phyloP scores from a whole-genome alignment of 192 early-diverging fungal genomes.

The Thoreauomyces humboldtii region DNA sequence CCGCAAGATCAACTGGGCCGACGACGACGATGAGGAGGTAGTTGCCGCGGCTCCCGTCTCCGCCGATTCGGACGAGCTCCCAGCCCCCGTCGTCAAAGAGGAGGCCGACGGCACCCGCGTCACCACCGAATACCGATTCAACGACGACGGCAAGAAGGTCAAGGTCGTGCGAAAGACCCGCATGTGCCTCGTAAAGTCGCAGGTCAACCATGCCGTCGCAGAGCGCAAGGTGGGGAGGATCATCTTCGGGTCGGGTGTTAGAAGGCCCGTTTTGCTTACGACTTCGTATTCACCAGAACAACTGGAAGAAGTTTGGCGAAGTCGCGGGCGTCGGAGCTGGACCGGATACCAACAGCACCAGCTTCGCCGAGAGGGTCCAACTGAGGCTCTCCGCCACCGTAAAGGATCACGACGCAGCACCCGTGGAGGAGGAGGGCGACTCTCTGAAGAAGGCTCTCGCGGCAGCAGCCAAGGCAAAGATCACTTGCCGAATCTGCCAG shows the following conservation, averaged over 20 bases:
- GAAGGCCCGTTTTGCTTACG: too few relatives aligned
- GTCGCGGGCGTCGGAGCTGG: conserved; percentile 74
- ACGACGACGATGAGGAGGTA: conserved; percentile 68
- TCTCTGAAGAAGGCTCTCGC: conserved; percentile 55
- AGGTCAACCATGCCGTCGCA: conserved; percentile 85
- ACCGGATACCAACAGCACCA: conserved; percentile 86
- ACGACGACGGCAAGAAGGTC: conserved; percentile 90
- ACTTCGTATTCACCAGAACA: conserved; percentile 45
- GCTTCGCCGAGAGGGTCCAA: conserved; percentile 79
- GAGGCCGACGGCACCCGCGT: conserved; percentile 74
- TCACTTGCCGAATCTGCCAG: conserved; percentile 95
- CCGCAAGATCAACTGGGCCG: conserved; percentile 79
- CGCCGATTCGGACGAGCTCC: conserved; percentile 30
- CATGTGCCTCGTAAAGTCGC: conserved; percentile 64
- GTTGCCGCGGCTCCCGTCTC: conserved; percentile 22
- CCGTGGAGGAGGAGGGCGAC: conserved; percentile 64
- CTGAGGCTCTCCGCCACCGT: conserved; percentile 77
- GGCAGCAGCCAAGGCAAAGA: conserved; percentile 66
- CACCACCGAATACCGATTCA: conserved; percentile 76
- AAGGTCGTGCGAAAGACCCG: conserved; percentile 82
- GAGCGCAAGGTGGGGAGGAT: conserved; percentile 69
- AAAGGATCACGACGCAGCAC: conserved; percentile 52
- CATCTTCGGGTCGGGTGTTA: too few relatives aligned
- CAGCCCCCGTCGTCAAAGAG: conserved; percentile 59
- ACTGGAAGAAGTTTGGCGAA: conserved; percentile 91